Conservation (phyloP, 2,329 filamentous ascomycete genomes). For the Aureobasidium zeae region DNA sequence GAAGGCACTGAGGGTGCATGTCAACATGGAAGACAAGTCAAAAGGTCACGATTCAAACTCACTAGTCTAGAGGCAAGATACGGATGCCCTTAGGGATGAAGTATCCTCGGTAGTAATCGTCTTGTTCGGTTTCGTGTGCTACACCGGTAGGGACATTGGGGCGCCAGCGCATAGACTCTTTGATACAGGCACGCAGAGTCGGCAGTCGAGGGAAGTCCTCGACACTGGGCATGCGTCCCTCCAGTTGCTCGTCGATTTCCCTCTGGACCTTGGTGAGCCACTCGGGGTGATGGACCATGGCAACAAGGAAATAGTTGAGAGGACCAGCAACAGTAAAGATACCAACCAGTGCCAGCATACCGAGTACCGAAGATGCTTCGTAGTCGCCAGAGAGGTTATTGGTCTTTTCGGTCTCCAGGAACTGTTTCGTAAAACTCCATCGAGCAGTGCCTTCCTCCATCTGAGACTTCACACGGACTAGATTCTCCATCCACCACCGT, state of each 20-base stretch:
- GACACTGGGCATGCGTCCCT: conserved; percentile 36
- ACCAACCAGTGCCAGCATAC: conserved; percentile 30
- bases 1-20: conserved; percentile 38
- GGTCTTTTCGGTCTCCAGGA: conserved; percentile 33
- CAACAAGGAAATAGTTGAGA: conserved; percentile 23
- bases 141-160: conserved; percentile 48
- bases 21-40: background rate
- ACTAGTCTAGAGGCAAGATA: conserved; percentile 47
- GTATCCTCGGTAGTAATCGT: conserved; percentile 46
- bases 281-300: conserved; percentile 42
- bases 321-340: conserved; percentile 29
- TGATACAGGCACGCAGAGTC: conserved; percentile 27
- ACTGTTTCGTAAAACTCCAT: conserved; percentile 35
- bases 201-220: conserved; percentile 29
- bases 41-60: conserved; percentile 20
- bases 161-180: conserved; percentile 34
- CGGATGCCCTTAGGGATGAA: conserved; percentile 45
- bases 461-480: conserved; percentile 30
- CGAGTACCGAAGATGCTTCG: conserved; percentile 28
- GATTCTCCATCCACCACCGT: conserved; percentile 44
- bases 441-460: conserved; percentile 35
- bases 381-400: conserved; percentile 29
- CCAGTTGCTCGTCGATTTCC: conserved; percentile 38
- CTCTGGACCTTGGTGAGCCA: conserved; percentile 39
- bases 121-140: conserved; percentile 43